Conservation (phyloP, 2,329 filamentous ascomycete species). For the Ophiostoma perfectum region DNA sequence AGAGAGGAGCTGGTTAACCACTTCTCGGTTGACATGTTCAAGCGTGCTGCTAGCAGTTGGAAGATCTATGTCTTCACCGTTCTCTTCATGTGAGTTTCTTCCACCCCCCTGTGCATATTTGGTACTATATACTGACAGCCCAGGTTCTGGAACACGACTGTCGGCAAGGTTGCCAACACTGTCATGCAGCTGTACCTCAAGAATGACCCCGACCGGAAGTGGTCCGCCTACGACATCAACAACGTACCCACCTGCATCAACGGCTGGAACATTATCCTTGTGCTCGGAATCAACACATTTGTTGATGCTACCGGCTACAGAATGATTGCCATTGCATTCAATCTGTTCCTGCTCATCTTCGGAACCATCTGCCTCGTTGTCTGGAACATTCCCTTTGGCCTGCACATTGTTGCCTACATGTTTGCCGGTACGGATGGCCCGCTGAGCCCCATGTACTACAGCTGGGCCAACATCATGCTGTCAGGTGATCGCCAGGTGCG, state of each 20-base stretch:
- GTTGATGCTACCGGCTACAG: constrained; percentile 34
- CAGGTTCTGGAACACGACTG: constrained; percentile 15
- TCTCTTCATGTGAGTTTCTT: constrained; percentile 28
- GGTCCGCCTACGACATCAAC: constrained; percentile 32
- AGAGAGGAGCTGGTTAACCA: constrained; percentile 27
- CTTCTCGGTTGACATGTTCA: constrained; percentile 29
- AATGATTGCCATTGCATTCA: constrained; percentile 30
- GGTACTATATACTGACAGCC: constrained; percentile 14
- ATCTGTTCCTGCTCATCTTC: constrained; percentile 29
- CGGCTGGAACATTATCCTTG: constrained; percentile 31
- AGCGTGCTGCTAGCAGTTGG: constrained; percentile 28
- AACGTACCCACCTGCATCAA: constrained; percentile 32
- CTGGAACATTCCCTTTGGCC: constrained; percentile 33
- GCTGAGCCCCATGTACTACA: constrained; percentile 33
- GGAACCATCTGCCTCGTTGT: constrained; percentile 32
- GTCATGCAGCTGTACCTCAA: constrained; percentile 32
- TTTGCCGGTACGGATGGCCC: constrained; percentile 36
- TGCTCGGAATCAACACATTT: constrained; percentile 29
- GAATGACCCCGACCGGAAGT: constrained; percentile 29
- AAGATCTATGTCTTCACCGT: constrained; percentile 31
- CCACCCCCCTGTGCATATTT: not conserved
- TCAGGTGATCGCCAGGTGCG: constrained; percentile 28
- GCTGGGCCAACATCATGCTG: constrained; percentile 28
- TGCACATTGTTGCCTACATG: constrained; percentile 35
- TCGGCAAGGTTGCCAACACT: constrained; percentile 24